A percentile compares a stretch with the other conserved stretches of the same genome.
phyloP scores from a whole-genome alignment of 78 protist genomes.

The Bigelowiella natans region DNA sequence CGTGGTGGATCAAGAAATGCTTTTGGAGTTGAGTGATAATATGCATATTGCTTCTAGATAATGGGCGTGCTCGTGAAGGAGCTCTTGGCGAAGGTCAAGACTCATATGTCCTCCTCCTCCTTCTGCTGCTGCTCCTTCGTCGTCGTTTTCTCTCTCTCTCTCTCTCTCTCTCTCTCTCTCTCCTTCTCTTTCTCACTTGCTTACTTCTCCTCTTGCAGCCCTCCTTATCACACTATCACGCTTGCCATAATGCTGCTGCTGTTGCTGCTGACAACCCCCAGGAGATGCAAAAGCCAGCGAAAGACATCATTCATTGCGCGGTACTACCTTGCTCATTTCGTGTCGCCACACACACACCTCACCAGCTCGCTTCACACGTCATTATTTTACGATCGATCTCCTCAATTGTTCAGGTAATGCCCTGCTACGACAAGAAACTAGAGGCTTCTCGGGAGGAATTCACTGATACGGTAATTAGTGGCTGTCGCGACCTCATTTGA shows the following conservation, averaged over 20 bases:
- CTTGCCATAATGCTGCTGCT: not conserved
- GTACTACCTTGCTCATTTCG: not conserved
- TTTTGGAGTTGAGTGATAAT: too few relatives aligned
- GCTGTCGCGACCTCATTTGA: too few relatives aligned
- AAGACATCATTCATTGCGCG: constrained; percentile 61
- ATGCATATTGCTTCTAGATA: too few relatives aligned
- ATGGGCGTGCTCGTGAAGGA: too few relatives aligned
- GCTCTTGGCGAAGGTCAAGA: too few relatives aligned
- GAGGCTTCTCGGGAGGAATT: constrained; percentile 85
- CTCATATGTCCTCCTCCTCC: too few relatives aligned
- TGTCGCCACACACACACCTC: not conserved
- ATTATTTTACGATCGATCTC: too few relatives aligned
- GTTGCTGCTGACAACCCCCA: not conserved
- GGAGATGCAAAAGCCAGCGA: constrained; percentile 2
- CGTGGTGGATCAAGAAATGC: too few relatives aligned
- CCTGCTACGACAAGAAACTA: constrained; percentile 89
- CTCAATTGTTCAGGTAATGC: constrained; percentile 88
- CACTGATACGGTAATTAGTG: not conserved
- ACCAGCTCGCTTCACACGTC: not conserved
- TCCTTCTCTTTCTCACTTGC: not conserved
- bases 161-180: not conserved
- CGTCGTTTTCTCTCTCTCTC: not conserved
- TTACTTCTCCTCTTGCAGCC: not conserved
- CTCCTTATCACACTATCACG: too few relatives aligned
- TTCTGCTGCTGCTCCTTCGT: too few relatives aligned